Base-by-base conservation (phyloP, 306 rosid species). In the Casuarina glauca region DNA sequence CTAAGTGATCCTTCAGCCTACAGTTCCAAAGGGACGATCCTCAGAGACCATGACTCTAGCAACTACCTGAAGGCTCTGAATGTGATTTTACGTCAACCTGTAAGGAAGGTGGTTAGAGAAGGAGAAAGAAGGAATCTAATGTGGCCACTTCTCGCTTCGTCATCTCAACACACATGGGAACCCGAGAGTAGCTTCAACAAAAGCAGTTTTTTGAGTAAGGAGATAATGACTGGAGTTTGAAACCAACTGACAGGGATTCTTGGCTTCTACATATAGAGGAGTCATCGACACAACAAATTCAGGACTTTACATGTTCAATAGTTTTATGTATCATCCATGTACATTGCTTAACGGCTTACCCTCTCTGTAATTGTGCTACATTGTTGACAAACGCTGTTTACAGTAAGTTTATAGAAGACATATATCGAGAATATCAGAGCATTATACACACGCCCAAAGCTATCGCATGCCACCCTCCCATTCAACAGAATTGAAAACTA, bases 1-100 rank as follows among this genome's bases (percentile, higher is more conserved):
- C 85, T 93, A 2, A 90, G 98, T 62, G 92, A 93, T 78, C 97
- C 97, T 76, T 86, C 97, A 69, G 98, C 98, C 42, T 93, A 93
- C 70, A 90, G 97, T 68, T 87, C 98, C 51, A 91, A 89, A 42
- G 97, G 98, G 55, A 88, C 96, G 67, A 89, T 93, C 77, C 86
- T 86, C 46, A 83, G 97, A 78, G 98, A 93, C 79, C 98, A 93
- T 54, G 91, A 90, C 84, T 93, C 98, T 15, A 90, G 97, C 85
- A 90, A 90, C 91, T 90, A 92, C 70, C 86, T 92, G 9, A 87
- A 94, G 88, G 95, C 92, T 32, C 79, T 89, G 71, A 90, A 90
- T 74, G 87, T 85, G 2, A 86, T 89, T 77, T 73, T 90, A 39
- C 79, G 85, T 74, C 85, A 82, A 72, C 88, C 88, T 54, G 74